Evolutionary conservation across 331 rosid genomes (phyloP).

Genomic region (Erythrophleum ivorense): DNA sequence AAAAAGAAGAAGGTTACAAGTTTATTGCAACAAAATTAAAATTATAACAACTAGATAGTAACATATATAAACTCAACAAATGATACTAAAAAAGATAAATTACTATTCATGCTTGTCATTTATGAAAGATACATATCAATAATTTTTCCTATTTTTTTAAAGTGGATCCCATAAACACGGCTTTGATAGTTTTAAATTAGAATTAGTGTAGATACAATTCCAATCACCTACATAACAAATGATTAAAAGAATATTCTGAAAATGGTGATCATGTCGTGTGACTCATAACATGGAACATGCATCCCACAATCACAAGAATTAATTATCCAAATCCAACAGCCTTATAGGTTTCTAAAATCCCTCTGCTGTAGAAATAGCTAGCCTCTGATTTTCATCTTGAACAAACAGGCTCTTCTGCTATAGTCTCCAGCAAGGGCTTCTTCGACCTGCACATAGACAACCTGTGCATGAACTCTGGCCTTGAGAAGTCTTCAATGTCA

Average conservation of each 20-base stretch:
- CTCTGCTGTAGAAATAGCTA: neutral
- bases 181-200: constrained; percentile 15
- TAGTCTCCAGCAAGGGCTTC: constrained; percentile 86
- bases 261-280: neutral
- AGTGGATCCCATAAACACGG: too few relatives aligned
- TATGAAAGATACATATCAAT: too few relatives aligned
- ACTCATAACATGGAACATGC: neutral
- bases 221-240: neutral
- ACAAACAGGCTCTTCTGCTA: constrained; percentile 64
- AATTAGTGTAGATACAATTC: constrained; percentile 46
- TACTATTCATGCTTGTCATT: too few relatives aligned
- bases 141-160: too few relatives aligned
- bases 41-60: too few relatives aligned
- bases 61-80: too few relatives aligned
- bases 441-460: constrained; percentile 70
- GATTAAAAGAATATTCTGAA: constrained; percentile 2
- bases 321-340: neutral
- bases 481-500: constrained; percentile 60
- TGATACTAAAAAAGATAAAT: too few relatives aligned
- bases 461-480: constrained; percentile 62
- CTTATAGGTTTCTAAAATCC: neutral
- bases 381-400: constrained; percentile 36
- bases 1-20: too few relatives aligned
- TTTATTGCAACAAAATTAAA: too few relatives aligned
- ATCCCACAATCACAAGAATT: neutral